Evolutionary conservation across 345 rosid species (phyloP).

Genomic region (Pelargonium nanum): DNA sequence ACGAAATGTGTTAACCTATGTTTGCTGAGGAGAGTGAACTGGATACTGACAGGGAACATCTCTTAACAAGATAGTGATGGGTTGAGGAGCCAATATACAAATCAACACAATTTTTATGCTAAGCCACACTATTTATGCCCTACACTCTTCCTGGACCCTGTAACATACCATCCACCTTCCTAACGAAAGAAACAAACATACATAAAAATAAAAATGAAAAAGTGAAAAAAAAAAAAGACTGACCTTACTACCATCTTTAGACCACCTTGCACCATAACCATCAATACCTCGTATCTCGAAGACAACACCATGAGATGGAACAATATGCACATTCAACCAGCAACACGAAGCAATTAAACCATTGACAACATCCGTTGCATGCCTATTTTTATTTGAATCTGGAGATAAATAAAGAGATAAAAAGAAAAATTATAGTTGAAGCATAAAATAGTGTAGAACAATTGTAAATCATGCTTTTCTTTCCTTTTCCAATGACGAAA

Average conservation of each 20-base stretch:
- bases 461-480: no score
- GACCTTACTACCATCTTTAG: slow-evolving; percentile 66
- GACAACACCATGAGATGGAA: slow-evolving; percentile 56
- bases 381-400: slow-evolving; percentile 50
- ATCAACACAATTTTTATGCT: neutral
- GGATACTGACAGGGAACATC: no score
- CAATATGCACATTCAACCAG: slow-evolving; percentile 60
- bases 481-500: neutral
- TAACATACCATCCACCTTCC: neutral
- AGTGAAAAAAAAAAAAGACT: neutral
- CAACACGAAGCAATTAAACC: slow-evolving; percentile 32
- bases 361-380: slow-evolving; percentile 38
- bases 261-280: slow-evolving; percentile 76
- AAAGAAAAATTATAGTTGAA: neutral
- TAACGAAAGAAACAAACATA: neutral
- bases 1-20: no score
- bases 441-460: no score
- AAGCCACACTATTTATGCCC: neutral
- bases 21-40: no score
- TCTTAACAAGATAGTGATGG: no score
- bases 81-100: no score
- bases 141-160: neutral
- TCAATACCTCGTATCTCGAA: slow-evolving; percentile 55
- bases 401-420: slow-evolving; percentile 1
- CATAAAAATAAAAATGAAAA: neutral